Conservation (phyloP, 2,329 filamentous ascomycete genomes). For the Metarhizium guizhouense region DNA sequence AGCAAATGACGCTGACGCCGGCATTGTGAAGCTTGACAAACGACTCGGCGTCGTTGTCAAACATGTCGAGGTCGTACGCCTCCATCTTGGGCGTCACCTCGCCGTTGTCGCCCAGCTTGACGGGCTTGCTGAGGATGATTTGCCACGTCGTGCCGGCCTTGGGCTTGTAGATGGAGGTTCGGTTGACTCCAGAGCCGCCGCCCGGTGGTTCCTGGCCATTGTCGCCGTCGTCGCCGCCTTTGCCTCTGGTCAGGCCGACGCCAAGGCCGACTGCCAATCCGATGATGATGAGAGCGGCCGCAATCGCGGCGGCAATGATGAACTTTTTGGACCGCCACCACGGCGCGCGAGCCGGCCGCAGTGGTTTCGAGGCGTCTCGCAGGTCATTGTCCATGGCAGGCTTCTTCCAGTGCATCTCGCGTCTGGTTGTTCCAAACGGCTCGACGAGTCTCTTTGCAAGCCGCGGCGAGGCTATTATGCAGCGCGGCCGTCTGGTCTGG, state of each 20-base stretch:
- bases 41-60: conserved; percentile 36
- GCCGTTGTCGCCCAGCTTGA: conserved; percentile 21
- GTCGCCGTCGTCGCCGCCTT: not conserved
- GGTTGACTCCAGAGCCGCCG: not conserved
- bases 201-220: not conserved
- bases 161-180: conserved; percentile 15
- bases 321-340: not conserved
- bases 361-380: not conserved
- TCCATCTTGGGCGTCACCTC: conserved; percentile 35
- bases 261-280: conserved; percentile 46
- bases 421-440: too few species aligned
- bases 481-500: too few species aligned
- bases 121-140: conserved; percentile 42
- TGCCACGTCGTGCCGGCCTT: conserved; percentile 47
- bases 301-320: not conserved
- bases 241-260: conserved; percentile 35
- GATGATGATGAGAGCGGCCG: conserved; percentile 21
- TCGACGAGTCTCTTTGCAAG: too few species aligned
- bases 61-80: conserved; percentile 43
- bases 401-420: too few species aligned
- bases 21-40: conserved; percentile 43
- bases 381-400: not conserved
- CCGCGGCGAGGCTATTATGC: too few species aligned
- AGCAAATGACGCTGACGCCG: conserved; percentile 60
- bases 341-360: not conserved